Evolutionary conservation across 345 rosid genomes (phyloP), one percentile per base, ranked within the genome.

Genomic region (Gossypium australe): DNA sequence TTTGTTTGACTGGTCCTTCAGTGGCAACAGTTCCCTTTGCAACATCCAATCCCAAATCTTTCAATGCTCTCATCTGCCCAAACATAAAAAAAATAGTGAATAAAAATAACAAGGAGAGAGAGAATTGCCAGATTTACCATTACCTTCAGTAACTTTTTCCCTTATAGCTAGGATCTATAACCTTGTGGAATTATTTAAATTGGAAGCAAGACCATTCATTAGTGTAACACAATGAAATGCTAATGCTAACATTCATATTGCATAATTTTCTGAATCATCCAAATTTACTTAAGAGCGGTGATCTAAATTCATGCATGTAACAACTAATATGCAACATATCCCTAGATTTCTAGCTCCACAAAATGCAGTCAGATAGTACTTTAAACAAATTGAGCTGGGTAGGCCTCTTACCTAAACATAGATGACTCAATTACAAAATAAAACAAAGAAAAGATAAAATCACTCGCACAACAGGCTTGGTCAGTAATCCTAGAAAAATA

Each of bases 21-120:
- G 97, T 91, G 71, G 78, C 44, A 75, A 95, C 97, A 53, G 87
- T 91, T 80, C 97, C 99, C 82, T 93, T 93, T 6, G 85, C 73
- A 3, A 95, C 99, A 88, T 83, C 94, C 87, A 95, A 84, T 56
- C 98, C 98, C 86, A 93, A 83, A 74, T 84, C 88, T 84, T 90
- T 95, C 86, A 95, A 80, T 64, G 98, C 87, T 53, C 75, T 91
- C 91, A 95, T 93, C 99, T 95, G 88, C 80, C 76, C 70, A 57
- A 70, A 70, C 29, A 64, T 61, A 34, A 34, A 53, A 43, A 69
- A 34, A 34, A 34, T 48, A 48, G 41, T 74, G 53, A 76, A 43
- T 74, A 67, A 24, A 14, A 18, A 73, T 61, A 61, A 61, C 9
- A 27, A 57, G 51, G 22, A 72, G 59, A 43, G 56, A 47, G 59